Conservation (phyloP, 192 early-diverging fungal species). For the Jimgerdemannia lactiflua region DNA sequence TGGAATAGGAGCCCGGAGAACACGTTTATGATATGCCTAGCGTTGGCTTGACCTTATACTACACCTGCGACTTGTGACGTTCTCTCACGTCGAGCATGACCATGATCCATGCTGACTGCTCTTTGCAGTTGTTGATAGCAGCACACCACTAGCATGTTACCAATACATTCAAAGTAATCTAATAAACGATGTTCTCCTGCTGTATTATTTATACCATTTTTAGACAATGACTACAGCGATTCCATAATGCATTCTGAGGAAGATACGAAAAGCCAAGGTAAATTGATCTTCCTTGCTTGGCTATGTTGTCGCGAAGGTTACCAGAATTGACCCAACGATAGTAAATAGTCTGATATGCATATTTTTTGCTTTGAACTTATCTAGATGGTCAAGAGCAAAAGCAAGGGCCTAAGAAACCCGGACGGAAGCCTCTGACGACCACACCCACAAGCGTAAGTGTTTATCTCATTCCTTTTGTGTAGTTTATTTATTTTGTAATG, state of each 20-base stretch:
- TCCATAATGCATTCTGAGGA: not conserved
- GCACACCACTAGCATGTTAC: no score
- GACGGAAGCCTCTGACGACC: not conserved
- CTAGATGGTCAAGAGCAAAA: not conserved
- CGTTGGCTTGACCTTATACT: no score
- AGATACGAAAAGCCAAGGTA: not conserved
- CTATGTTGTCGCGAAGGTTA: no score
- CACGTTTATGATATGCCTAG: no score
- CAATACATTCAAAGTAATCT: not conserved
- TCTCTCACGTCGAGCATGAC: no score
- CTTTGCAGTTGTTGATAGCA: no score
- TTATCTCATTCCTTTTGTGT: no score
- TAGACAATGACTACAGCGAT: not conserved
- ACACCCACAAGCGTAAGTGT: not conserved
- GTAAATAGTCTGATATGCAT: not conserved
- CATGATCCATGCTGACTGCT: no score
- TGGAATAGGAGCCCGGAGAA: no score
- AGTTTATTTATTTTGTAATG: not conserved
- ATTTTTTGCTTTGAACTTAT: not conserved
- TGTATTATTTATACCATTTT: not conserved
- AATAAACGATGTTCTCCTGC: not conserved
- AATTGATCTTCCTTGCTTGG: not conserved
- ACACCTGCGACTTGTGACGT: no score
- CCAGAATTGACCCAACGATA: no score
- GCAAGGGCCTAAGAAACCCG: not conserved